These are phyloP conservation scores for Alnus rubra DNA, from an alignment of 306 rosid genomes.

Conservation along the genomic window DNA sequence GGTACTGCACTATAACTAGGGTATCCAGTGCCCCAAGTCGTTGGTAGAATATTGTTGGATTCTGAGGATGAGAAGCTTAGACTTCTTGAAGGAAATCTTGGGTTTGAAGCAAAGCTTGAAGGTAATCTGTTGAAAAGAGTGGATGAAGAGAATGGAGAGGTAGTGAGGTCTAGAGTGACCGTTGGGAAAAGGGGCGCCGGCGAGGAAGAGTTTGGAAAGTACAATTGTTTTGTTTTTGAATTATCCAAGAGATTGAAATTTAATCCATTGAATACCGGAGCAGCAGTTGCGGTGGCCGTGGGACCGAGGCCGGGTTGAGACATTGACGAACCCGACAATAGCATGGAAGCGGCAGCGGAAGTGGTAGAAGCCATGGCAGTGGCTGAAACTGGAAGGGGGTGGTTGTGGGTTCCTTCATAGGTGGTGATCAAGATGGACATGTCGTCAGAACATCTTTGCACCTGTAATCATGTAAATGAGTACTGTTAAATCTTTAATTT, in stretches of 20 bases:
- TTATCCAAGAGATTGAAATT: slow-evolving; percentile 38
- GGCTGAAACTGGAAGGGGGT: slow-evolving; percentile 43
- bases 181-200: slow-evolving; percentile 46
- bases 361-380: slow-evolving; percentile 48
- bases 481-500: neutral
- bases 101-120: slow-evolving; percentile 17
- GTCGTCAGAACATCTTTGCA: slow-evolving; percentile 51
- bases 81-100: slow-evolving; percentile 22
- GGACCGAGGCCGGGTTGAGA: slow-evolving; percentile 38
- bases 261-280: slow-evolving; percentile 27
- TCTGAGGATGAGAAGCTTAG: slow-evolving; percentile 30
- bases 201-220: slow-evolving; percentile 38
- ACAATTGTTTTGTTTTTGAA: slow-evolving; percentile 31
- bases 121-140: slow-evolving; percentile 20
- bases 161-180: slow-evolving; percentile 58
- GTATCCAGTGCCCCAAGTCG: slow-evolving; percentile 31
- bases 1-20: slow-evolving; percentile 6
- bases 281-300: slow-evolving; percentile 22
- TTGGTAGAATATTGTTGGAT: slow-evolving; percentile 12
- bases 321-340: slow-evolving; percentile 57
- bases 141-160: slow-evolving; percentile 28
- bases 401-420: slow-evolving; percentile 57
- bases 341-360: slow-evolving; percentile 41
- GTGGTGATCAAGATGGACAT: slow-evolving; percentile 49
- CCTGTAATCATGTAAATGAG: slow-evolving; percentile 26